Conservation (phyloP, 2,329 filamentous ascomycete genomes). For the Fusarium musae region DNA sequence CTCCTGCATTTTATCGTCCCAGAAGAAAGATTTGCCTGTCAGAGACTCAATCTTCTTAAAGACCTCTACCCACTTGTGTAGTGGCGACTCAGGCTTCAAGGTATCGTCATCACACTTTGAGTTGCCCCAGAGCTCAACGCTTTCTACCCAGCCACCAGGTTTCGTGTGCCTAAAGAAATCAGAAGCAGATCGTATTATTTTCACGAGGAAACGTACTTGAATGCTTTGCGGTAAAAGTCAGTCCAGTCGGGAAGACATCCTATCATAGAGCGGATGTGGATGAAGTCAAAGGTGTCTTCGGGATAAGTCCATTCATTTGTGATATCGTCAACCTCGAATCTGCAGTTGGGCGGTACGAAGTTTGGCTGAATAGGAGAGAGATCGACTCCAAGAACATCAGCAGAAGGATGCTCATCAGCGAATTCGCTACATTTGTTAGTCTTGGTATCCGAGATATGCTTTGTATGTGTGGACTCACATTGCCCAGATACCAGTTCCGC, state of each 20-base stretch:
- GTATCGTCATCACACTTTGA: slow-evolving; percentile 43
- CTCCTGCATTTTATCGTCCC: slow-evolving; percentile 15
- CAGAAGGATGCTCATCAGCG: slow-evolving; percentile 57
- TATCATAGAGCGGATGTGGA: slow-evolving; percentile 66
- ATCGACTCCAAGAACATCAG: slow-evolving; percentile 63
- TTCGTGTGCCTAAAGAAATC: slow-evolving; percentile 5
- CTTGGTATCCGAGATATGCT: neutral
- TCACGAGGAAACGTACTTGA: slow-evolving; percentile 44
- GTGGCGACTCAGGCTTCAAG: slow-evolving; percentile 16
- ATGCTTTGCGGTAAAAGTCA: slow-evolving; percentile 59
- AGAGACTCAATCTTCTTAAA: slow-evolving; percentile 17
- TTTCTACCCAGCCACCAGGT: slow-evolving; percentile 38
- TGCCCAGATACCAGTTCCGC: slow-evolving; percentile 53
- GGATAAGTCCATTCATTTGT: slow-evolving; percentile 61
- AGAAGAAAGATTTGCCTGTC: slow-evolving; percentile 26
- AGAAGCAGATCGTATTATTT: slow-evolving; percentile 43
- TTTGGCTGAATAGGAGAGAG: slow-evolving; percentile 68
- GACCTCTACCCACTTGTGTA: slow-evolving; percentile 14
- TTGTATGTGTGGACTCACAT: slow-evolving; percentile 29
- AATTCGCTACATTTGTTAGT: slow-evolving; percentile 35
- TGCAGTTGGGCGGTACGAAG: slow-evolving; percentile 69
- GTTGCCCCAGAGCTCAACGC: slow-evolving; percentile 34
- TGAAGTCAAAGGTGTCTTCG: slow-evolving; percentile 63
- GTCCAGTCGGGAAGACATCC: slow-evolving; percentile 66
- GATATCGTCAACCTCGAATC: slow-evolving; percentile 73